phyloP scores from a whole-genome alignment of 352 stramenopile genomes.

The Pythium phragmitis region DNA sequence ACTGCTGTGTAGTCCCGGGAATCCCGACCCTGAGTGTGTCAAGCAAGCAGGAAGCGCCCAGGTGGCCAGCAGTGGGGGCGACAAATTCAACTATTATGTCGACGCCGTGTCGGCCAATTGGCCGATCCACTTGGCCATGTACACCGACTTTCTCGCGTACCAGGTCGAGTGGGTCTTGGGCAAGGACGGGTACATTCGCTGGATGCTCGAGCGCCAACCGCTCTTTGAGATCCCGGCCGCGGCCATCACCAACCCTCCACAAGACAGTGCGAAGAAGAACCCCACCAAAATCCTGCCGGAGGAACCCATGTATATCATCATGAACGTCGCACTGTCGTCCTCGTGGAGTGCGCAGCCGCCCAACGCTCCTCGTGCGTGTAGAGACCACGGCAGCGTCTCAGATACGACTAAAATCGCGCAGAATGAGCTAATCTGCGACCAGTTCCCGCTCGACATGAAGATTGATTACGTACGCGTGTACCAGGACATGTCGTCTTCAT shows the following conservation, averaged over 20 bases:
- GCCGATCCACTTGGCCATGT: slow-evolving; percentile 52
- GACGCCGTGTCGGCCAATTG: slow-evolving; percentile 67
- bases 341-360: slow-evolving; percentile 45
- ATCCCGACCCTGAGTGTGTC: slow-evolving; percentile 25
- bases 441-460: slow-evolving; percentile 63
- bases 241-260: slow-evolving; percentile 41
- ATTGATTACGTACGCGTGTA: slow-evolving; percentile 79
- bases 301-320: slow-evolving; percentile 68
- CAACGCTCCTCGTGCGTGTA: slow-evolving; percentile 37
- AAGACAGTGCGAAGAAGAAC: slow-evolving; percentile 42
- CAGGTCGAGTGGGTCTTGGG: slow-evolving; percentile 64
- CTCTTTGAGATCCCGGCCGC: slow-evolving; percentile 61
- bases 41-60: not conserved
- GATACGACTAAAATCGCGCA: slow-evolving; percentile 46
- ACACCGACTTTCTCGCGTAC: slow-evolving; percentile 50
- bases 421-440: slow-evolving; percentile 59
- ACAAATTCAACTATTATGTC: slow-evolving; percentile 49
- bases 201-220: slow-evolving; percentile 45
- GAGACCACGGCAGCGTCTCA: slow-evolving; percentile 32
- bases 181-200: slow-evolving; percentile 49
- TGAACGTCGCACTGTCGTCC: slow-evolving; percentile 55
- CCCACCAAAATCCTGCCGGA: slow-evolving; percentile 56
- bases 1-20: slow-evolving; percentile 52
- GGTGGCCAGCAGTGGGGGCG: too few relatives aligned
- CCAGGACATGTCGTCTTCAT: slow-evolving; percentile 41